Conservation (phyloP, 1,139 yeast species). For the Hansenula sp. region DNA sequence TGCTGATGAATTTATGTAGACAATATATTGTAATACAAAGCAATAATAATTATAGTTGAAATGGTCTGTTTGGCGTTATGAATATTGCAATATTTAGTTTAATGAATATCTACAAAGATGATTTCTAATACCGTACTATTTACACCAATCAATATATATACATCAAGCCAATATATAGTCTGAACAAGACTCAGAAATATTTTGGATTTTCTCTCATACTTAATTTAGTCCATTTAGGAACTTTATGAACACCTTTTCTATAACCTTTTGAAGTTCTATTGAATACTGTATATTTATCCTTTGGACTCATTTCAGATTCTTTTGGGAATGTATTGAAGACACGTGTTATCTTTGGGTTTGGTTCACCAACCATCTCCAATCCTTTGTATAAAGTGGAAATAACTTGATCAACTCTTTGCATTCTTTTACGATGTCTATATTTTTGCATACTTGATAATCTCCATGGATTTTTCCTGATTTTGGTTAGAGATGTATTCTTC, state of each 20-base stretch:
- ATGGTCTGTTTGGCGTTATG: too few relatives aligned
- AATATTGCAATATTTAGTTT: too few relatives aligned
- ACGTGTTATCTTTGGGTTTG: constrained; percentile 22
- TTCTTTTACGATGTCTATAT: constrained; percentile 75
- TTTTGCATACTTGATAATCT: constrained; percentile 82
- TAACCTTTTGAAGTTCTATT: constrained; percentile 71
- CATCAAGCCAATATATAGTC: too few relatives aligned
- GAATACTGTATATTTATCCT: constrained; percentile 86
- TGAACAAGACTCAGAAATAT: constrained; percentile 65
- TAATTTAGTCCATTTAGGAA: constrained; percentile 87
- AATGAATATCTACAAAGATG: too few relatives aligned
- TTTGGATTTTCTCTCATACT: constrained; percentile 80
- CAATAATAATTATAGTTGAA: too few relatives aligned
- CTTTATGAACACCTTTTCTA: constrained; percentile 83
- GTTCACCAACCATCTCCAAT: constrained; percentile 32
- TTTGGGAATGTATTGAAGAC: constrained; percentile 54
- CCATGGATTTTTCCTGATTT: constrained; percentile 67
- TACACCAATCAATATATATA: too few relatives aligned
- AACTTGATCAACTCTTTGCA: constrained; percentile 77
- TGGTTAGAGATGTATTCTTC: too few relatives aligned
- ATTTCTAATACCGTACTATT: too few relatives aligned
- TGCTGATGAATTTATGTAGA: too few relatives aligned
- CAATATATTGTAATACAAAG: too few relatives aligned
- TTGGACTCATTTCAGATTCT: constrained; percentile 73
- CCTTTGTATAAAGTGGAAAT: constrained; percentile 69